A percentile compares a stretch with the other conserved stretches of the same genome.
phyloP scores from a whole-genome alignment of 2,329 filamentous ascomycete species.

The Cladosporium sp. region DNA sequence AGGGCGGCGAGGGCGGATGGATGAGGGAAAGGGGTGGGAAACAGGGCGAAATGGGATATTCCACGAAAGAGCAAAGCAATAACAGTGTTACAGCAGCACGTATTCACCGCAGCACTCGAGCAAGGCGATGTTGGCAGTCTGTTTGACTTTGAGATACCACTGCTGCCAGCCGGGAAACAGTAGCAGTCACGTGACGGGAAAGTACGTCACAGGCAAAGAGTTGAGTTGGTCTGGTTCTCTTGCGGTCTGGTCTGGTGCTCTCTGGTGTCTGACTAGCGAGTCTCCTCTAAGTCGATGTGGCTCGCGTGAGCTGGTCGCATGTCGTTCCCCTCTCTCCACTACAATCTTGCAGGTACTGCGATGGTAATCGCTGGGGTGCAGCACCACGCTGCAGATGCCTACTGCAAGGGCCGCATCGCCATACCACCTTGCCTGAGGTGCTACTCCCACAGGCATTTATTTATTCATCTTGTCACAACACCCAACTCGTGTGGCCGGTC shows the following conservation, averaged over 20 bases:
- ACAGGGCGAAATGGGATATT: not conserved
- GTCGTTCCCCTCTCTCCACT: not conserved
- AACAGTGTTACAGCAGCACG: not conserved
- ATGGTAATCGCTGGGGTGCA: not conserved
- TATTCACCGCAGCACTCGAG: not conserved
- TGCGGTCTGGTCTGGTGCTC: not conserved
- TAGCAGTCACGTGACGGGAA: not conserved
- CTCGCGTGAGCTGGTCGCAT: not conserved
- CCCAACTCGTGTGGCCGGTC: not conserved
- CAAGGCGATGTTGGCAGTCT: not conserved
- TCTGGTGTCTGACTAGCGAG: not conserved
- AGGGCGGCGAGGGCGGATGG: constrained; percentile 7
- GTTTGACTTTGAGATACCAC: not conserved
- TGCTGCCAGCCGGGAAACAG: not conserved
- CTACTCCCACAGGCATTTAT: not conserved
- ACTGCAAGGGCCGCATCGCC: not conserved
- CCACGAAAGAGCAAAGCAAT: not conserved
- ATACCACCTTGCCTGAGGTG: not conserved
- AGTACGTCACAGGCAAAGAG: not conserved
- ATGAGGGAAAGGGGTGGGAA: constrained; percentile 3
- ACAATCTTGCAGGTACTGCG: not conserved
- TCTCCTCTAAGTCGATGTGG: not conserved
- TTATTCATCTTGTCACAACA: not conserved
- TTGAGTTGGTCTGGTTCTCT: not conserved
- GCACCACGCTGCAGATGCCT: not conserved